Evolutionary conservation across 2,329 filamentous ascomycete species (phyloP).

Genomic region (Mycocentrospora acerina): DNA sequence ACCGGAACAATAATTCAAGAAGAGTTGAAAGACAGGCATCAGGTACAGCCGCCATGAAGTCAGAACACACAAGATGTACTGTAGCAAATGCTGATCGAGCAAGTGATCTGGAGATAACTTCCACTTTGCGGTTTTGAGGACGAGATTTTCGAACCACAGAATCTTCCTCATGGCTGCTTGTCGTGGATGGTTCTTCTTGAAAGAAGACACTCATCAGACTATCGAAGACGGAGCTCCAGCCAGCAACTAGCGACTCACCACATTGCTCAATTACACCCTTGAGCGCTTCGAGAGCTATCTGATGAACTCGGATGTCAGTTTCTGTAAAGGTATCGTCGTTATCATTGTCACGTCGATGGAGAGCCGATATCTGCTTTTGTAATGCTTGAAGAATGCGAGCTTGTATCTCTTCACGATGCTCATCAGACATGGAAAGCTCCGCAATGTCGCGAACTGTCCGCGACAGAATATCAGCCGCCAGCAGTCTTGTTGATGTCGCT

Average conservation of each 20-base stretch:
- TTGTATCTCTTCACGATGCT: conserved; percentile 59
- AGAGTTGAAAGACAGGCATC: conserved; percentile 73
- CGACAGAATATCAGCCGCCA: conserved; percentile 53
- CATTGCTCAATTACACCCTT: conserved; percentile 84
- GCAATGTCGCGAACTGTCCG: conserved; percentile 51
- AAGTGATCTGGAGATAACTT: conserved; percentile 67
- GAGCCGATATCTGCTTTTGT: conserved; percentile 59
- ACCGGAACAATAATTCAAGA: conserved; percentile 84
- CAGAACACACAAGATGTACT: conserved; percentile 88
- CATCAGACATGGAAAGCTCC: conserved; percentile 53
- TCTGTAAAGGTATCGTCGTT: conserved; percentile 60
- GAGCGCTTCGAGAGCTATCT: conserved; percentile 74
- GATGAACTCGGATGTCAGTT: conserved; percentile 77
- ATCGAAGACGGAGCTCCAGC: conserved; percentile 84
- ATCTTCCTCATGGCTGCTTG: not conserved
- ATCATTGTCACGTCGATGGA: conserved; percentile 55
- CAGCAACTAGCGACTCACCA: conserved; percentile 77
- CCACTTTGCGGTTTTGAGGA: conserved; percentile 4
- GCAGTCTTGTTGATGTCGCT: conserved; percentile 48
- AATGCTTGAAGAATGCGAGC: conserved; percentile 69
- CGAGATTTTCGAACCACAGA: not conserved
- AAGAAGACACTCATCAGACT: conserved; percentile 80
- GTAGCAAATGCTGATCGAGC: conserved; percentile 87
- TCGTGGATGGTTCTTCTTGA: not conserved
- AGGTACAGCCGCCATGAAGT: conserved; percentile 77